Evolutionary conservation across 2,329 filamentous ascomycete species (phyloP), one percentile per base, ranked within the genome.

Genomic region (Pseudocercospora macadamiae): DNA sequence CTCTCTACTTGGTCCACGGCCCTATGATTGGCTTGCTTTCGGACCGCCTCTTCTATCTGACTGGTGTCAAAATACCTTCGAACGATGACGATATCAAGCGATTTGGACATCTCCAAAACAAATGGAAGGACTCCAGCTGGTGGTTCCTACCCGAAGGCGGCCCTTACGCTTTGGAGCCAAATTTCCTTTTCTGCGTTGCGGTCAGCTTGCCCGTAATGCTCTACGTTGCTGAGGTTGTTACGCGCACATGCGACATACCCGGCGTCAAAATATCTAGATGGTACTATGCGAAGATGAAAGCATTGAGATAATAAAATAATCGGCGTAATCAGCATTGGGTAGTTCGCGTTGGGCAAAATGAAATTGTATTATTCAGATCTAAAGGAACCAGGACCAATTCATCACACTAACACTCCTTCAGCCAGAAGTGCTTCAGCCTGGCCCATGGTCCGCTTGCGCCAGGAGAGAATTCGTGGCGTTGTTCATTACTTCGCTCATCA

Each of bases 1-100:
- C 82, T 0, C 73, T 89, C 2, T 89, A 89, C 70, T 76, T 89
- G 12, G 79, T 88, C 8, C 86, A 89, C 63, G 86, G 86, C 0
- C 86, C 86, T 0, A 71, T 89, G 1, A 74, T 88, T 1, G 81
- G 77, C 74, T 78, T 77, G 0, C 54, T 87, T 2, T 85, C 84
- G 0, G 84, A 89, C 28, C 62, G 65, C 23, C 61, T 67, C 10
- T 67, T 66, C 51, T 65, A 61, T 56, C 60, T 69, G 5, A 66
- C 67, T 3, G 67, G 66, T 37, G 57, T 68, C 47, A 68, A 69
- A 47, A 51, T 49, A 3, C 62, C 64, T 16, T 49, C 63, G 9
- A 60, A 55, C 23, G 49, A 58, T 1, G 66, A 68, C 10, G 58
- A 64, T 9, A 58, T 57, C 23, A 44, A 30, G 8, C 55, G 61